Evolutionary conservation across 169 alveolate genomes (phyloP), one percentile per base, ranked within the genome.

Genomic region (Plasmodium blacklocki): DNA sequence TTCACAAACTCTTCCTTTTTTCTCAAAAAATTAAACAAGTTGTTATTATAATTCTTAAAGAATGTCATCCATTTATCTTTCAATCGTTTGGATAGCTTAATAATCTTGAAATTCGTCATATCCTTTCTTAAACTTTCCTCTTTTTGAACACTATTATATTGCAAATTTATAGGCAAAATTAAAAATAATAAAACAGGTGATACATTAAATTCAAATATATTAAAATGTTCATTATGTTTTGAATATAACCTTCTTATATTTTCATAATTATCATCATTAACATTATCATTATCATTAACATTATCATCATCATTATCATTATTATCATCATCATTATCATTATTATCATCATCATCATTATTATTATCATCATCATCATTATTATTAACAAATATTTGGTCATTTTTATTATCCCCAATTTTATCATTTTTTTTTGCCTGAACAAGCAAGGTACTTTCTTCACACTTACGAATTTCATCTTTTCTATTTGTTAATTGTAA

Each of bases 101-200:
- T 60, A n/a, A 86, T 50, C 73, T 73, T 71, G 23, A 66, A 26
- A 72, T 86, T 86, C 0, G 73, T 49, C 6, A 49, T 74, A 66
- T 86, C 73, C 7, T 1, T 21, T 39, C 47, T 39, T 8, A 43
- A 19, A 70, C 45, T 49, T 15, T 47, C 76, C 43, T 62, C 49
- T 43, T 72, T 86, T 23, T 47, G 43, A 19, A 45, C 73, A 62
- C 60, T 32, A 43, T 86, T 86, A 43, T 86, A 72, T 73, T 86
- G 76, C 15, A 86, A 74, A 54, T 71, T 64, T 71, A 86, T 86
- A 4, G 67, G 88, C 26, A 86, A 62, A 11, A 74, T 72, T 50
- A 86, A 86, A 72, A 73, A 72, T 62, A 86, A 74, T 23, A 86
- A 74, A 72, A 86, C 19, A 14, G 92, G 92, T 0, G 92, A 86